phyloP scores from a whole-genome alignment of 2,329 filamentous ascomycete genomes.

The Rachicladosporium sp. region DNA sequence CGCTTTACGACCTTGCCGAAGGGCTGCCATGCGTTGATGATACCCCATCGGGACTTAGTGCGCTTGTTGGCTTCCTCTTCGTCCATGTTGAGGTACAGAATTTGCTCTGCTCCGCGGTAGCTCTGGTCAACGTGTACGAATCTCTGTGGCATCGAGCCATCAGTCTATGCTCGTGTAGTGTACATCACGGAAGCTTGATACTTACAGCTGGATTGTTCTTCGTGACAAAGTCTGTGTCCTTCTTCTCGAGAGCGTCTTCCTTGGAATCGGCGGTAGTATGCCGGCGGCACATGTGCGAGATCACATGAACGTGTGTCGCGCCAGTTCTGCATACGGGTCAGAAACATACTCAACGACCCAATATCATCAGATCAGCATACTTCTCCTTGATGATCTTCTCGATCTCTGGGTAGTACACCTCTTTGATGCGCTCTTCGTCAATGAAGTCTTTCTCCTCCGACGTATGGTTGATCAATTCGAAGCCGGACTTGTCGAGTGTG shows the following conservation, averaged over 20 bases:
- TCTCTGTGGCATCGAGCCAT: too few relatives aligned
- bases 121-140: too few relatives aligned
- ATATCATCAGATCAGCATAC: slow-evolving; percentile 13
- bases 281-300: slow-evolving; percentile 6
- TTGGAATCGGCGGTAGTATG: slow-evolving; percentile 2
- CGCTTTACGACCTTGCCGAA: slow-evolving; percentile 6
- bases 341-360: neutral
- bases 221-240: too few relatives aligned
- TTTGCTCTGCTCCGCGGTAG: too few relatives aligned
- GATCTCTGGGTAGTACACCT: slow-evolving; percentile 23
- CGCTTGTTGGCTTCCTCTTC: too few relatives aligned
- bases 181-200: too few relatives aligned
- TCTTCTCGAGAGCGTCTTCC: too few relatives aligned
- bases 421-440: slow-evolving; percentile 24
- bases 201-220: too few relatives aligned
- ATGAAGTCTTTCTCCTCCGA: slow-evolving; percentile 24
- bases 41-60: too few relatives aligned
- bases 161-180: too few relatives aligned
- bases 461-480: slow-evolving; percentile 21
- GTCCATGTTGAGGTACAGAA: too few relatives aligned
- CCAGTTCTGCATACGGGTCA: slow-evolving; percentile 4
- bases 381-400: slow-evolving; percentile 26
- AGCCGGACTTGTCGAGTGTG: slow-evolving; percentile 15
- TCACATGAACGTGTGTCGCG: slow-evolving; percentile 6
- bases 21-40: too few relatives aligned